phyloP scores from a whole-genome alignment of 306 rosid species.

The Vigna trinervia region DNA sequence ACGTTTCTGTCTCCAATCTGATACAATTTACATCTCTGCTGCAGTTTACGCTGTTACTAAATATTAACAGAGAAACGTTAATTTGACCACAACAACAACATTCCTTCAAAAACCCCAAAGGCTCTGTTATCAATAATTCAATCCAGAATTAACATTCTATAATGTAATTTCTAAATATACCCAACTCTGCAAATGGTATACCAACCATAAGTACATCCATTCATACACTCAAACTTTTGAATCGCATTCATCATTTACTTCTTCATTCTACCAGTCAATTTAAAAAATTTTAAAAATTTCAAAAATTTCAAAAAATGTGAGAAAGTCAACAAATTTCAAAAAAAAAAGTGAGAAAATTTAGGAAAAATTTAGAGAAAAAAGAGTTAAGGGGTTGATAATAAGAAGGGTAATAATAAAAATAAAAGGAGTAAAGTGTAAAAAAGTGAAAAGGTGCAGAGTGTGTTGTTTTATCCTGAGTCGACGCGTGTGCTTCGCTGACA shows the following conservation, averaged over 20 bases:
- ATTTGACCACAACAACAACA: no score
- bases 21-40: not conserved
- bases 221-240: slow-evolving; percentile 15
- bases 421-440: not conserved
- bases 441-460: slow-evolving; percentile 21
- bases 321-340: not conserved
- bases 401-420: not conserved
- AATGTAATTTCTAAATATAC: slow-evolving; percentile 17
- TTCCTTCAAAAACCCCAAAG: not conserved
- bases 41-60: not conserved
- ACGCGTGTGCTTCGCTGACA: slow-evolving; percentile 61
- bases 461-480: slow-evolving; percentile 59
- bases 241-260: not conserved
- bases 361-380: no score
- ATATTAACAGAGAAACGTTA: no score
- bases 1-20: not conserved
- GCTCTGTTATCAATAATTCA: no score
- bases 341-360: not conserved
- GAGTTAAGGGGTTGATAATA: no score
- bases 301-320: not conserved
- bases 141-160: not conserved
- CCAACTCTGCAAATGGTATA: not conserved
- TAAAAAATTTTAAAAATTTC: not conserved
- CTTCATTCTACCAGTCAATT: no score
- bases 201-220: not conserved